Evolutionary conservation across 2,329 filamentous ascomycete genomes (phyloP).

Genomic region (Fusarium camptoceras): DNA sequence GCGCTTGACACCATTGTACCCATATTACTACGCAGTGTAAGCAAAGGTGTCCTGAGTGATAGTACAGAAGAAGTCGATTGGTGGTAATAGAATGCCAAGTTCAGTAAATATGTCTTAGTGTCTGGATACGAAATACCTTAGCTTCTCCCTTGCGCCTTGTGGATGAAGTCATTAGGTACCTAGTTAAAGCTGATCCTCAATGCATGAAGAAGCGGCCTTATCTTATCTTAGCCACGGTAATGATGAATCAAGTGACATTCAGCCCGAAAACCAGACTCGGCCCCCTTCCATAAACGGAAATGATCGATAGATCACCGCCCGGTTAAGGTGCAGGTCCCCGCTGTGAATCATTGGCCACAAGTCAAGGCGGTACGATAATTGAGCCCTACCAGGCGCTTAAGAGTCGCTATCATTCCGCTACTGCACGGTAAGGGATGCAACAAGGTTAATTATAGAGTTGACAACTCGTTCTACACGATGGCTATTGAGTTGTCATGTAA

Average conservation of each 20-base stretch:
- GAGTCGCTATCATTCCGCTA: neutral
- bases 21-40: neutral
- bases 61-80: neutral
- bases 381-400: neutral
- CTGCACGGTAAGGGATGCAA: neutral
- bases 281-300: slow-evolving; percentile 6
- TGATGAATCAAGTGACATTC: neutral
- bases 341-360: slow-evolving; percentile 8
- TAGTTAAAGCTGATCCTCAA: neutral
- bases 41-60: neutral
- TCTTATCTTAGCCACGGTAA: neutral
- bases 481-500: neutral
- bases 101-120: neutral
- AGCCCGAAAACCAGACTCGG: neutral
- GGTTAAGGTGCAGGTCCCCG: slow-evolving; percentile 14
- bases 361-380: neutral
- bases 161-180: slow-evolving; percentile 21
- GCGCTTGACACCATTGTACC: neutral
- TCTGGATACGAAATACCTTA: neutral
- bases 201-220: neutral
- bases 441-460: slow-evolving; percentile 19
- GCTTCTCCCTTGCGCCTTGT: neutral
- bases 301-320: neutral
- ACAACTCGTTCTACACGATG: neutral
- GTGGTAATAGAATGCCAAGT: neutral